Evolutionary conservation across 179 eudicot genomes (phyloP).

Genomic region (Beta lomatogona): DNA sequence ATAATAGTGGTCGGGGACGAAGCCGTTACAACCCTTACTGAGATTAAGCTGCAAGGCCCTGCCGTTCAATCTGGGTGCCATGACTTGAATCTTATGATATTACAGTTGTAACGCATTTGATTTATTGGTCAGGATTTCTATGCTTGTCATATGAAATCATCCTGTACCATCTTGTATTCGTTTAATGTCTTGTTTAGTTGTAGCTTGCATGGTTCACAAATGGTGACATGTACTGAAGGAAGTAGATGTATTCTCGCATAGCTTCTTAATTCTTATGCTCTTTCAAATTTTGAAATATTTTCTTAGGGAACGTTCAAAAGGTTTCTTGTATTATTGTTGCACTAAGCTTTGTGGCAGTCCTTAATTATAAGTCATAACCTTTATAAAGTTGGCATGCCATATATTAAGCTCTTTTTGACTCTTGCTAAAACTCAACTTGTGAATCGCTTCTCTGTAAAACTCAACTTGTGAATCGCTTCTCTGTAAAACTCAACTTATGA

Average conservation of each 20-base stretch:
- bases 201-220: neutral
- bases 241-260: neutral
- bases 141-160: neutral
- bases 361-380: too few species aligned
- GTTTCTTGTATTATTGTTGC: too few species aligned
- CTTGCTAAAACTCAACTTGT: too few species aligned
- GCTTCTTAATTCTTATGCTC: too few species aligned
- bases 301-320: too few species aligned
- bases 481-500: too few species aligned
- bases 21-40: slow-evolving; percentile 78
- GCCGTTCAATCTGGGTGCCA: neutral
- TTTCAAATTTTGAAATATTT: too few species aligned
- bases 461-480: too few species aligned
- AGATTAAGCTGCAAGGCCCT: neutral
- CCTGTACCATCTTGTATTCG: neutral
- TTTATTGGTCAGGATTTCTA: neutral
- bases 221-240: neutral
- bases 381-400: too few species aligned
- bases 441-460: too few species aligned
- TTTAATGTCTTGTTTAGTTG: neutral
- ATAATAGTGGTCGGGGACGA: slow-evolving; percentile 58
- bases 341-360: too few species aligned
- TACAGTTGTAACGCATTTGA: slow-evolving; percentile 4
- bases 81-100: neutral
- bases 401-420: too few species aligned